A percentile compares a stretch with the other conserved stretches of the same genome.
Conservation (phyloP, 2,329 filamentous ascomycete species). For the Lasiodiplodia citricola region DNA sequence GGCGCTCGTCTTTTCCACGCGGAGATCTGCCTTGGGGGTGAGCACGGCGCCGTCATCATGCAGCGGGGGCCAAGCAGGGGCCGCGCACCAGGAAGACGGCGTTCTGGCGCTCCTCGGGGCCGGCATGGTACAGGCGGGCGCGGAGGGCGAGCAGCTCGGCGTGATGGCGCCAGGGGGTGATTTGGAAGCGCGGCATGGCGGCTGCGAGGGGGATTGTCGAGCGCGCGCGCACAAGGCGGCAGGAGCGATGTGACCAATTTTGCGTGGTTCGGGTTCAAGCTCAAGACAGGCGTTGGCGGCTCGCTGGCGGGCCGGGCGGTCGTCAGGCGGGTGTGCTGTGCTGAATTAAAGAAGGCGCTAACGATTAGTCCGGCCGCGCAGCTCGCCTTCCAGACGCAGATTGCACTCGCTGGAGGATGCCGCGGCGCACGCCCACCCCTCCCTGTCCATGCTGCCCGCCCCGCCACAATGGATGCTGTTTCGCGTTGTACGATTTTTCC, state of each 20-base stretch:
- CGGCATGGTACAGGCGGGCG: constrained; percentile 62
- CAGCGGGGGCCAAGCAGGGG: constrained; percentile 25
- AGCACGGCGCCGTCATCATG: constrained; percentile 21
- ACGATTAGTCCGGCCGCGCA: constrained; percentile 5
- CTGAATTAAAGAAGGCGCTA: constrained; percentile 19
- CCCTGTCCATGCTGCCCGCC: constrained; percentile 1
- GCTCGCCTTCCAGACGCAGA: background rate
- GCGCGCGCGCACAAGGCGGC: constrained; percentile 10
- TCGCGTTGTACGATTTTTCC: constrained; percentile 18
- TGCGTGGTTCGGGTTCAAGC: background rate
- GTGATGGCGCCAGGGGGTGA: constrained; percentile 74
- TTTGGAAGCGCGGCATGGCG: constrained; percentile 65
- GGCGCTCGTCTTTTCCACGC: constrained; percentile 26
- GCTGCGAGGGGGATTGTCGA: background rate
- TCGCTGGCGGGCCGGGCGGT: constrained; percentile 4
- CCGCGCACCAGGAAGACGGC: constrained; percentile 47
- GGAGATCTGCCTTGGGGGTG: constrained; percentile 20
- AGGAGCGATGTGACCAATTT: constrained; percentile 15
- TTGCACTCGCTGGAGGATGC: too few species aligned
- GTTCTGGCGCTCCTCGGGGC: constrained; percentile 35
- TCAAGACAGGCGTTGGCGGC: constrained; percentile 4
- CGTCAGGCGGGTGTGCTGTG: constrained; percentile 2
- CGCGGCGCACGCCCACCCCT: background rate
- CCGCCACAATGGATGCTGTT: constrained; percentile 12
- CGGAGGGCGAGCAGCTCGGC: constrained; percentile 70